Evolutionary conservation across 2,329 filamentous ascomycete genomes (phyloP), one percentile per base, ranked within the genome.

Genomic region (Atkinsonella texensis): DNA sequence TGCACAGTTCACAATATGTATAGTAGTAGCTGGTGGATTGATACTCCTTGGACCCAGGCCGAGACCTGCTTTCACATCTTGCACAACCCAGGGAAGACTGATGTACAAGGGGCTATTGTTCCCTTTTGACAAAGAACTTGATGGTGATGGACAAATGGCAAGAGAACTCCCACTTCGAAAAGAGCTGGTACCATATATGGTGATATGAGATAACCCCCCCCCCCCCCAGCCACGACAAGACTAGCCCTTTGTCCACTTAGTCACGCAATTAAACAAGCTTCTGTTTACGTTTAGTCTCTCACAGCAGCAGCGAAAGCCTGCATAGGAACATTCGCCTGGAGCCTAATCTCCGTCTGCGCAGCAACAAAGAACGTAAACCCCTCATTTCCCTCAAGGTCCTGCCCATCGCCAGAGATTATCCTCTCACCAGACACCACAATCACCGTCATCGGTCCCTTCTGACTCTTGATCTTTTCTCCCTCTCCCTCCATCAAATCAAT

Each of bases 401-500:
- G 33, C 3, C 17, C 42, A 23, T 47, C 49, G 0, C 43, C 44
- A 68, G 72, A 54, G 72, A 71, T 56, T 46, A 62, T 65, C 8
- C 70, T 69, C 2, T 53, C 55, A 0, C 61, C 67, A 1, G 60
- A 65, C 5, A 73, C 52, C 47, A 65, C 58, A 8, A 73, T 62
- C 1, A 38, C 35, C 33, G 46, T 38, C 15, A 46, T 40, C 8
- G 49, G 44, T 1, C 49, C 44, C 38, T 51, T 43, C 32, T n/a
- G 44, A 2, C 18, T 38, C 20, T 28, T n/a, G 12, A 47, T 13
- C 15, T 53, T 71, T 57, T 89, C 85, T 39, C 66, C 74, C 58
- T 86, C 80, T 0, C 76, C 78, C 0, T 65, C 64, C 3, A 62
- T 64, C n/a, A 89, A 60, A 18, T 74, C 72, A 2, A 77, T 81